Percentiles rank a stretch among this genome's conserved stretches.
Conservation (phyloP, 2,329 filamentous ascomycete species). For the Scorias spongiosa region DNA sequence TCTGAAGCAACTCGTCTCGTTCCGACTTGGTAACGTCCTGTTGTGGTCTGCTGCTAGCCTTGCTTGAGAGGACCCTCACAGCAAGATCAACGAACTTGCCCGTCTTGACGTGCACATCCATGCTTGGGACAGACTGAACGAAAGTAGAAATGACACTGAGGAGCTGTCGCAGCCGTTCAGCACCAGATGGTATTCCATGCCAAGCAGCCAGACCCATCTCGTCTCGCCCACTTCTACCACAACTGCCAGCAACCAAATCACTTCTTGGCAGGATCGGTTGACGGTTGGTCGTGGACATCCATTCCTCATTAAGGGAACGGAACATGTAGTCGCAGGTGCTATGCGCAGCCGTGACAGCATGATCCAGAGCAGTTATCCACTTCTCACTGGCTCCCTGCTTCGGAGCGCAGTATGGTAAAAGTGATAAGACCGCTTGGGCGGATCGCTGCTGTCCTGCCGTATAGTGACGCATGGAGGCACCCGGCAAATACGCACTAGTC, state of each 20-base stretch:
- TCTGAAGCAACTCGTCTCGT: slow-evolving; percentile 59
- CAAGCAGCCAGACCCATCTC: slow-evolving; percentile 46
- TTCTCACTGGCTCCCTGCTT: slow-evolving; percentile 66
- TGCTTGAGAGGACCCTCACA: slow-evolving; percentile 45
- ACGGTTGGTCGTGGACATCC: slow-evolving; percentile 48
- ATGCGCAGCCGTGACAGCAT: slow-evolving; percentile 51
- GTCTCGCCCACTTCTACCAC: slow-evolving; percentile 3
- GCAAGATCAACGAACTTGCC: slow-evolving; percentile 53
- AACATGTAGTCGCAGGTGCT: slow-evolving; percentile 61
- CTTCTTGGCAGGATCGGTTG: slow-evolving; percentile 9
- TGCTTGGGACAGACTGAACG: slow-evolving; percentile 48
- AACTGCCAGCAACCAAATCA: slow-evolving; percentile 6
- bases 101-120: slow-evolving; percentile 50
- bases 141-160: slow-evolving; percentile 50
- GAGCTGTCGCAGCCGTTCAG: slow-evolving; percentile 52
- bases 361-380: slow-evolving; percentile 55
- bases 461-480: slow-evolving; percentile 5
- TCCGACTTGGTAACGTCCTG: slow-evolving; percentile 65
- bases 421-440: slow-evolving; percentile 50
- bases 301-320: slow-evolving; percentile 64
- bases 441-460: slow-evolving; percentile 21
- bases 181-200: slow-evolving; percentile 59
- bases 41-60: slow-evolving; percentile 45
- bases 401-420: slow-evolving; percentile 65
- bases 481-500: neutral